Evolutionary conservation across 1,284 basidiomycete genomes (phyloP).

Genomic region (Golubevia pallescens): DNA sequence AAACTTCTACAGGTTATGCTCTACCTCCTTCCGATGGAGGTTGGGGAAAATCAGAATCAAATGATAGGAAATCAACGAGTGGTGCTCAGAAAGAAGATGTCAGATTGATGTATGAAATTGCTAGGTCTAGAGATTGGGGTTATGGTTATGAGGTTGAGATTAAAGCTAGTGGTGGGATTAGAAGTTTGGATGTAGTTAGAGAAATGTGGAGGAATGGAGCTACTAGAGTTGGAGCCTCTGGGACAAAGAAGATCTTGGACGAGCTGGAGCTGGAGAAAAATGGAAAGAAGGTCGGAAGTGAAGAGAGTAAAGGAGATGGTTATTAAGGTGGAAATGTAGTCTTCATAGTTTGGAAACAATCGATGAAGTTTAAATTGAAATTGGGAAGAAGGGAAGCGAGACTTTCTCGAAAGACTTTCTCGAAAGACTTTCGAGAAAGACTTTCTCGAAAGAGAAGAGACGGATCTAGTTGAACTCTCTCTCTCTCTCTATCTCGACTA

Average conservation of each 20-base stretch:
- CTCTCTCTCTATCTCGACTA: too few relatives aligned
- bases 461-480: too few relatives aligned
- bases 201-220: constrained; percentile 44
- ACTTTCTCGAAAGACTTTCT: too few relatives aligned
- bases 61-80: constrained; percentile 7
- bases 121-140: constrained; percentile 12
- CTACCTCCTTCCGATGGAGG: neutral
- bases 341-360: too few relatives aligned
- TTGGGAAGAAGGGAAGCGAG: too few relatives aligned
- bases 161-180: constrained; percentile 48
- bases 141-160: constrained; percentile 27
- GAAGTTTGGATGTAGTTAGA: constrained; percentile 25
- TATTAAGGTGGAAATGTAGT: neutral
- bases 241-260: constrained; percentile 41
- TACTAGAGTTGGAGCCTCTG: constrained; percentile 39
- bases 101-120: constrained; percentile 42
- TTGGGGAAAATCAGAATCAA: neutral
- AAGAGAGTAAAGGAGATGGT: neutral
- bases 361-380: too few relatives aligned
- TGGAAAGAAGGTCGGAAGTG: neutral
- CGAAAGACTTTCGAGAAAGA: too few relatives aligned
- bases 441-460: too few relatives aligned
- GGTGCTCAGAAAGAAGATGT: constrained; percentile 43
- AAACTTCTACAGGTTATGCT: constrained; percentile 54
- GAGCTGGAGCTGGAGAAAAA: constrained; percentile 13